Evolutionary conservation across 495 filamentous ascomycete species (phyloP).

Genomic region (Xylaria intraflava): DNA sequence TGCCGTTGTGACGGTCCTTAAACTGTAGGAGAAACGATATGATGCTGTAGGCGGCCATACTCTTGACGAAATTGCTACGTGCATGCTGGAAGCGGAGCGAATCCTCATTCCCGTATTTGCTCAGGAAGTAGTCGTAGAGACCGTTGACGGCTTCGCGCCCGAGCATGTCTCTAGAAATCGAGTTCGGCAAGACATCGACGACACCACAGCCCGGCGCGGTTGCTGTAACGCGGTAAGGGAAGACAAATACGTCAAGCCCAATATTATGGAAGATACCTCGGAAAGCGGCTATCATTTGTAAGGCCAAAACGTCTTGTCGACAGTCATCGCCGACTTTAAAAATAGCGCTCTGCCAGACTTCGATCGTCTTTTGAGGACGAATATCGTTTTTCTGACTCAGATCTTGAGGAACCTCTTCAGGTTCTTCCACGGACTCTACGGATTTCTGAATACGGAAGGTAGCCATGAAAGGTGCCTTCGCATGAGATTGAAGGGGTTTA

Average conservation of each 20-base stretch:
- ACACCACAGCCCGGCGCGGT: constrained; percentile 97
- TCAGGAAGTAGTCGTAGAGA: constrained; percentile 95
- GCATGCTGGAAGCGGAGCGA: constrained; percentile 92
- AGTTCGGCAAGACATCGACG: constrained; percentile 95
- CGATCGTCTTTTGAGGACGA: constrained; percentile 53
- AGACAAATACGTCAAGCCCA: constrained; percentile 93
- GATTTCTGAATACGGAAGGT: constrained; percentile 93
- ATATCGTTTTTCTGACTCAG: constrained; percentile 25
- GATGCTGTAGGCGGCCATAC: constrained; percentile 99
- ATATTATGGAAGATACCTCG: constrained; percentile 90
- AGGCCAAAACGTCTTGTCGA: constrained; percentile 89
- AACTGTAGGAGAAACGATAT: constrained; percentile 96
- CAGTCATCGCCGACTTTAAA: constrained; percentile 99
- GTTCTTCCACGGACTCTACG: constrained; percentile 42
- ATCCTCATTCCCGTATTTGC: constrained; percentile 93
- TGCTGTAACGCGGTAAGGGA: constrained; percentile 96
- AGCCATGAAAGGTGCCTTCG: constrained; percentile 98
- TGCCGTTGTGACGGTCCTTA: constrained; percentile 98
- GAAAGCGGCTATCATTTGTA: constrained; percentile 98
- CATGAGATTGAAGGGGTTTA: constrained; percentile 93
- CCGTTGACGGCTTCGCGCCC: constrained; percentile 96
- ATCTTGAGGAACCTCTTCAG: constrained; percentile 39
- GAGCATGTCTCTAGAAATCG: constrained; percentile 97
- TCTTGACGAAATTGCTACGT: constrained; percentile 95
- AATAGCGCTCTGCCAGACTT: constrained; percentile 98